Evolutionary conservation across 169 alveolate species (phyloP).

Genomic region (Miamiensis avidus): DNA sequence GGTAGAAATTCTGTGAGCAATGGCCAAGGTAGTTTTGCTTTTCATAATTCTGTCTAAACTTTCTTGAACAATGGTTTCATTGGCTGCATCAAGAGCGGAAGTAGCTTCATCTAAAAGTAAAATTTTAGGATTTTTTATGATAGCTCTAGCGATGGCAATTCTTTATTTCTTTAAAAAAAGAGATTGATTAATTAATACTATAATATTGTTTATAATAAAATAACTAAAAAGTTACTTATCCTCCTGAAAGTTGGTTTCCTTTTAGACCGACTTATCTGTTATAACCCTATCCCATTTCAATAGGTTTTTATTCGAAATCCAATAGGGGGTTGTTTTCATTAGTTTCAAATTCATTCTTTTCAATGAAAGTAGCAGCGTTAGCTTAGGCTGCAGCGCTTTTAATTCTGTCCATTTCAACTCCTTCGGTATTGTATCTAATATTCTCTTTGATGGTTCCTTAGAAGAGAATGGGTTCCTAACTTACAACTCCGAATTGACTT

Average conservation of each 20-base stretch:
- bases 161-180: conserved; percentile 25
- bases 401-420: conserved; percentile 53
- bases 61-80: conserved; percentile 41
- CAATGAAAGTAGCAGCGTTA: conserved; percentile 88
- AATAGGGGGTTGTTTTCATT: conserved; percentile 40
- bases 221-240: conserved; percentile 1
- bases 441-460: conserved; percentile 65
- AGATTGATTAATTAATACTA: background rate
- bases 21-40: conserved; percentile 54
- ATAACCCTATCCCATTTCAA: conserved; percentile 58
- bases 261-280: conserved; percentile 38
- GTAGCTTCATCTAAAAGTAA: conserved; percentile 51
- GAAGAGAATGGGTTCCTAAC: conserved; percentile 64
- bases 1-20: conserved; percentile 80
- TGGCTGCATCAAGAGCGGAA: conserved; percentile 32
- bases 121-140: conserved; percentile 27
- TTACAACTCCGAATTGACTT: conserved; percentile 61
- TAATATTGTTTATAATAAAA: background rate
- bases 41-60: conserved; percentile 72
- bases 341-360: conserved; percentile 77
- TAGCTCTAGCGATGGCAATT: conserved; percentile 55
- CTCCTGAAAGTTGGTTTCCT: conserved; percentile 48
- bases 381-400: conserved; percentile 87
- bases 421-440: conserved; percentile 57
- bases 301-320: too few relatives aligned